Percentiles rank a stretch among this genome's conserved stretches.
These are phyloP conservation scores for Asterionellopsis glacialis DNA, from an alignment of 108 stramenopile genomes.

Conservation along the genomic window DNA sequence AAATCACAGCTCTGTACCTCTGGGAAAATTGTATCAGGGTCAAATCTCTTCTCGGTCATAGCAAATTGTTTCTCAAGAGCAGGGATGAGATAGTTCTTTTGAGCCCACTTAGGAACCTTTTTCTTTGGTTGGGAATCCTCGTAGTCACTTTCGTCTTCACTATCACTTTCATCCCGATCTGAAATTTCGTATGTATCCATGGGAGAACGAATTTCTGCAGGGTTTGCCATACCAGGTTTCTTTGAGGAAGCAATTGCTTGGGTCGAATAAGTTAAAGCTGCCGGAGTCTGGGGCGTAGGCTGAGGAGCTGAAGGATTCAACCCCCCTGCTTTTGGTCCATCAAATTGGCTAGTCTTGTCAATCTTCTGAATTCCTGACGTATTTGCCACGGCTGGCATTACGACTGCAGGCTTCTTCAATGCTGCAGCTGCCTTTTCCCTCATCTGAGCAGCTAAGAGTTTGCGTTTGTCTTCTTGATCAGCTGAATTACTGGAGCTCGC, in stretches of 20 bases:
- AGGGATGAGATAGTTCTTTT: conserved; percentile 49
- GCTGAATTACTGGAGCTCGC: no score
- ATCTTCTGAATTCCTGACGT: no score
- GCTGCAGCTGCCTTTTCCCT: conserved; percentile 57
- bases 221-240: no score
- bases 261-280: no score
- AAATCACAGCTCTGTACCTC: conserved; percentile 86
- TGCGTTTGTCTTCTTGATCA: conserved; percentile 4
- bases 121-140: conserved; percentile 61
- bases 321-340: no score
- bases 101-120: conserved; percentile 74
- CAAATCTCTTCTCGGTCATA: conserved; percentile 39
- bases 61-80: conserved; percentile 70
- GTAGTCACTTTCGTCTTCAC: conserved; percentile 55
- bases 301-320: no score
- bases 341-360: no score
- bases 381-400: no score
- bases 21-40: conserved; percentile 88
- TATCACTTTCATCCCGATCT: conserved; percentile 70
- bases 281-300: no score
- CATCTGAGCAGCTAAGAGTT: conserved; percentile 57
- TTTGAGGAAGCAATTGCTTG: no score
- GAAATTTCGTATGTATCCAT: conserved; percentile 88
- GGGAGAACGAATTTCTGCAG: conserved; percentile 23
- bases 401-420: no score